These are phyloP conservation scores for Rubus idaeus DNA, from an alignment of 306 rosid species.

Conservation along the genomic window DNA sequence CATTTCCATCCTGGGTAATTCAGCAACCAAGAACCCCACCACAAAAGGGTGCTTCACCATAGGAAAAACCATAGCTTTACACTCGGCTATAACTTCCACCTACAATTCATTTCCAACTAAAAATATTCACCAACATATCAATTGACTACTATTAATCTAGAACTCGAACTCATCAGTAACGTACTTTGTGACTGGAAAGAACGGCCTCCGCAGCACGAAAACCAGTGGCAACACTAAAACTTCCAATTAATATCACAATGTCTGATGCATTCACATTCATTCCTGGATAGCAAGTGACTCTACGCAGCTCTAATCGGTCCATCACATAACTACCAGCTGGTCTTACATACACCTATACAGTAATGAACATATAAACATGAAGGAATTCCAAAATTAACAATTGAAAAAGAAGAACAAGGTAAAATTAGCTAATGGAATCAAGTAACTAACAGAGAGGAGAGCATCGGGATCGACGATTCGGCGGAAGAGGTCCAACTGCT, in stretches of 20 bases:
- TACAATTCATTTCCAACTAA: conserved; percentile 25
- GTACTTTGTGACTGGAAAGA: conserved; percentile 67
- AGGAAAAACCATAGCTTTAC: conserved; percentile 76
- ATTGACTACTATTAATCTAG: neutral
- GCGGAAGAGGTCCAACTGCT: conserved; percentile 78
- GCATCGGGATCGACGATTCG: conserved; percentile 67
- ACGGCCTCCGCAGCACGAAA: conserved; percentile 73
- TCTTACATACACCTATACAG: conserved; percentile 77
- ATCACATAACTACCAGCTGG: conserved; percentile 98
- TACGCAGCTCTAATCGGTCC: conserved; percentile 88
- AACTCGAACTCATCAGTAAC: conserved; percentile 5
- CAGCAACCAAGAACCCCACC: conserved; percentile 97
- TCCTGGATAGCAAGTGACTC: conserved; percentile 63
- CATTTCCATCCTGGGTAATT: conserved; percentile 63
- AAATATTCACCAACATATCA: neutral
- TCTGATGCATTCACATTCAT: conserved; percentile 50
- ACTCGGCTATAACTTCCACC: conserved; percentile 70
- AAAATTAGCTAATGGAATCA: neutral
- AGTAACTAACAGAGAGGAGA: conserved; percentile 62
- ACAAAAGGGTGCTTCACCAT: conserved; percentile 96
- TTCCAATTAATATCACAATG: conserved; percentile 71
- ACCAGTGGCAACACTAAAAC: conserved; percentile 68
- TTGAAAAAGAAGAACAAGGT: no score
- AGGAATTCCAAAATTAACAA: neutral
- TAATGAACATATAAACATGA: neutral